Evolutionary conservation across 441 rosid genomes (phyloP), one percentile per base, ranked within the genome.

Genomic region (Kokia cookei): DNA sequence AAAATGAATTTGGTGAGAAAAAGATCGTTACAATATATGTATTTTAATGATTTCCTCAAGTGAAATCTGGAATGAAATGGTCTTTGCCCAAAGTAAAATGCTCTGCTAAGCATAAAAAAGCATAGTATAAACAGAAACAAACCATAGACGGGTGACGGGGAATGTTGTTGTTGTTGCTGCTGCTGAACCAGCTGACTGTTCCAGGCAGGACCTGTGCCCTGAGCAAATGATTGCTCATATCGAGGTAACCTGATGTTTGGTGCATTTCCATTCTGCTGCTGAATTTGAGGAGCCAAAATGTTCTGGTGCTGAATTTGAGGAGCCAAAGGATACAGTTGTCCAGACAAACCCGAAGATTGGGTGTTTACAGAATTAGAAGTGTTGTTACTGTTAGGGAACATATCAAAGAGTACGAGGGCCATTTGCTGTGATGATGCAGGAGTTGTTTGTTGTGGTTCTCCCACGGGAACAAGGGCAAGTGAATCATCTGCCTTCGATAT

Each of bases 381-480:
- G 73, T 68, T 87, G 76, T 79, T 82, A 47, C 78, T 73, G 45
- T 89, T 93, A 62, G 96, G 83, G 75, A 90, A 92, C 96, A 96
- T 86, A 81, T 96, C 98, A 13, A 90, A 85, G 65, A 94, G 93
- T 77, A 87, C 91, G 32, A 96, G 92, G 53, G 97, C 97, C 78
- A 90, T 96, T 83, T 94, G 91, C 80, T 89, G 91, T 19, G 63
- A 27, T 13, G 93, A 84, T 58, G 78, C 79, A 69, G 94, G 80
- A 68, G 85, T 82, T 68, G 79, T 80, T 63, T 91, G 80, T 74
- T 86, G 93, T 54, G 86, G 85, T 77, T 86, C 85, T 74, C 86
- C 94, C 42, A 92, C 84, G 76, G 96, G 91, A 83, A 92, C 98
- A 69, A 96, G 89, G 77, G 98, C 96, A 59, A 90, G 86, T 66